Conservation (phyloP, 169 alveolate genomes). For the Miamiensis avidus region DNA sequence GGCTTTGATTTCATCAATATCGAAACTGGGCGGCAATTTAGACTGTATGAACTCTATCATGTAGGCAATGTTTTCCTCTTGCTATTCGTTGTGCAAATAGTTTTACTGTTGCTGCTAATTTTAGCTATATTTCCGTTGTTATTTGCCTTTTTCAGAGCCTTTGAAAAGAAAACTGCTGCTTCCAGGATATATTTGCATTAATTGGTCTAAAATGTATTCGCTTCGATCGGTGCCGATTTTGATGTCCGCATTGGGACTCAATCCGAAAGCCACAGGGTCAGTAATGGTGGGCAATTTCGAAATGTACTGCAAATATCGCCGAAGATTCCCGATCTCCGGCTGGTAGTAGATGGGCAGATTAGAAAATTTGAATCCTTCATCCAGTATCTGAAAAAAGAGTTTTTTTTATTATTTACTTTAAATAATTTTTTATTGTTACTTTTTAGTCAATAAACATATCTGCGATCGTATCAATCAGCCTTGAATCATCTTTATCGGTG, state of each 20-base stretch:
- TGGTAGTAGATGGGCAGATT: slow-evolving; percentile 64
- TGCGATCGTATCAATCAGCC: slow-evolving; percentile 77
- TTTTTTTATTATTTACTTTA: too few relatives aligned
- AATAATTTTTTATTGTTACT: slow-evolving; percentile 8
- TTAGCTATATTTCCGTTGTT: slow-evolving; percentile 6
- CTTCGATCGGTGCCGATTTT: not conserved
- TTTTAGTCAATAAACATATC: slow-evolving; percentile 62
- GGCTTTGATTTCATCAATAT: slow-evolving; percentile 62
- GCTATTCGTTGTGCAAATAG: slow-evolving; percentile 70
- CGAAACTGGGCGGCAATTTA: slow-evolving; percentile 73
- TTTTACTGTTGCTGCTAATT: slow-evolving; percentile 82
- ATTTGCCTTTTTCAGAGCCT: not conserved
- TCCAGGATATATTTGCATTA: too few relatives aligned
- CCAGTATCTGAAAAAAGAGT: not conserved
- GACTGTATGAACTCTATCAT: slow-evolving; percentile 57
- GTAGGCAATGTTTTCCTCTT: slow-evolving; percentile 66
- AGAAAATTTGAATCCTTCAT: not conserved
- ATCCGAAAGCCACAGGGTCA: not conserved
- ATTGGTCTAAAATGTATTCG: not conserved
- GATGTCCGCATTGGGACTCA: not conserved
- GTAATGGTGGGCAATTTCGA: slow-evolving; percentile 58
- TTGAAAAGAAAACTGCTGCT: not conserved
- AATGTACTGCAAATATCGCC: slow-evolving; percentile 73
- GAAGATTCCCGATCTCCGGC: slow-evolving; percentile 55
- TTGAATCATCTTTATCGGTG: slow-evolving; percentile 92